These are phyloP conservation scores for Pseudocercospora macadamiae DNA, from an alignment of 2,329 filamentous ascomycete species.

Conservation along the genomic window DNA sequence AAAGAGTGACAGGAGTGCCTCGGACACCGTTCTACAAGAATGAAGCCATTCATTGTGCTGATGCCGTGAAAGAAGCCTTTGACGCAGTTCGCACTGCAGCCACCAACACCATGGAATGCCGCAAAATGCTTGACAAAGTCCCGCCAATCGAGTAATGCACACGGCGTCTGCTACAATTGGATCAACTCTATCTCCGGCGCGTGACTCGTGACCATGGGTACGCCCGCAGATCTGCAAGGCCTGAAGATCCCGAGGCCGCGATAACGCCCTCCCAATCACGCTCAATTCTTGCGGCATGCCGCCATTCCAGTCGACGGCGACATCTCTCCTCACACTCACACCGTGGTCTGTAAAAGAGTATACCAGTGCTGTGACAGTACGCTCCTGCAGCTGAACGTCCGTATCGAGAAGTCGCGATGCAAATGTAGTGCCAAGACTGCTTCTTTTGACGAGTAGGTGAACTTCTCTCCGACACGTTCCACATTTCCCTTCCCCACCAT, in stretches of 20 bases:
- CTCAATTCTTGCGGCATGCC: not conserved
- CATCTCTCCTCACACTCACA: not conserved
- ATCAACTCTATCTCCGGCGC: not conserved
- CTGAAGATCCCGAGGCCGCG: not conserved
- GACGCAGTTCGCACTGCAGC: not conserved
- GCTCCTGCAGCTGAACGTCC: not conserved
- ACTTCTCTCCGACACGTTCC: not conserved
- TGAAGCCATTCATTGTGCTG: not conserved
- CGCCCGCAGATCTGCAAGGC: constrained; percentile 3
- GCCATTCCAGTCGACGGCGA: not conserved
- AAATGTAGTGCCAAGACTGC: not conserved
- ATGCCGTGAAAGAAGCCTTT: not conserved
- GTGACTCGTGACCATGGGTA: not conserved
- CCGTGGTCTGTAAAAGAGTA: not conserved
- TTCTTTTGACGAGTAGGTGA: not conserved
- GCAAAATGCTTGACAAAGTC: not conserved
- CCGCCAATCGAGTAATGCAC: not conserved
- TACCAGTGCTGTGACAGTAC: not conserved
- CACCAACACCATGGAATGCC: not conserved
- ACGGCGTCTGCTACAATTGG: not conserved
- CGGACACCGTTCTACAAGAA: not conserved
- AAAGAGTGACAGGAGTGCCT: not conserved
- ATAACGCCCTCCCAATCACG: not conserved
- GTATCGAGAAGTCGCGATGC: not conserved
- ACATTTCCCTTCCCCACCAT: not conserved